These are phyloP conservation scores for Pyricularia grisea DNA, from an alignment of 2,329 filamentous ascomycete genomes.

Conservation along the genomic window DNA sequence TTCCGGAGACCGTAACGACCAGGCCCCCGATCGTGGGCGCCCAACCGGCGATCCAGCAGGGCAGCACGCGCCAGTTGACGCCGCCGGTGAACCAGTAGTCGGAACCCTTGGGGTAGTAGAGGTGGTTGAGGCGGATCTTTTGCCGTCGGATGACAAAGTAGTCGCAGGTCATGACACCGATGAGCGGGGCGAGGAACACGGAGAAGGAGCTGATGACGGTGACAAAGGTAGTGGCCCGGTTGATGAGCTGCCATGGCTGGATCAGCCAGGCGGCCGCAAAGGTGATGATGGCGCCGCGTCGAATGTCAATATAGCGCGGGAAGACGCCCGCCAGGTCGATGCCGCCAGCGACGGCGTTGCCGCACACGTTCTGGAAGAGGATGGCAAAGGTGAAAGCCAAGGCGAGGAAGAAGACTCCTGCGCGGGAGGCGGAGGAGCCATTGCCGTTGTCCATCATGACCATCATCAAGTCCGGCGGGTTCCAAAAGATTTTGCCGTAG, in stretches of 20 bases:
- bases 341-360: constrained; percentile 19
- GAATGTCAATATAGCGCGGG: constrained; percentile 19
- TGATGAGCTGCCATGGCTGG: constrained; percentile 22
- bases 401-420: constrained; percentile 19
- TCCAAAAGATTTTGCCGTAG: constrained; percentile 36
- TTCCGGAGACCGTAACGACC: constrained; percentile 22
- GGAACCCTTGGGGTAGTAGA: constrained; percentile 23
- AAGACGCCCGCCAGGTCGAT: constrained; percentile 14
- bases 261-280: constrained; percentile 19
- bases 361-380: constrained; percentile 31
- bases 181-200: constrained; percentile 27
- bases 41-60: constrained; percentile 23
- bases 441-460: constrained; percentile 32
- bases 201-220: constrained; percentile 27
- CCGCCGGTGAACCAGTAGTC: constrained; percentile 33
- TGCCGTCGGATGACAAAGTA: constrained; percentile 24
- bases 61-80: constrained; percentile 30
- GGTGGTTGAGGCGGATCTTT: constrained; percentile 22
- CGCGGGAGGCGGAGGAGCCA: constrained; percentile 20
- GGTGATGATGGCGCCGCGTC: constrained; percentile 19
- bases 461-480: constrained; percentile 32
- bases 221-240: constrained; percentile 19
- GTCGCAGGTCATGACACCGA: constrained; percentile 27
- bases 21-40: constrained; percentile 20
- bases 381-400: constrained; percentile 28